Percentiles rank a stretch among this genome's conserved stretches.
Evolutionary conservation across 2,329 filamentous ascomycete species (phyloP).

Genomic region (Chrysoporthe cubensis): DNA sequence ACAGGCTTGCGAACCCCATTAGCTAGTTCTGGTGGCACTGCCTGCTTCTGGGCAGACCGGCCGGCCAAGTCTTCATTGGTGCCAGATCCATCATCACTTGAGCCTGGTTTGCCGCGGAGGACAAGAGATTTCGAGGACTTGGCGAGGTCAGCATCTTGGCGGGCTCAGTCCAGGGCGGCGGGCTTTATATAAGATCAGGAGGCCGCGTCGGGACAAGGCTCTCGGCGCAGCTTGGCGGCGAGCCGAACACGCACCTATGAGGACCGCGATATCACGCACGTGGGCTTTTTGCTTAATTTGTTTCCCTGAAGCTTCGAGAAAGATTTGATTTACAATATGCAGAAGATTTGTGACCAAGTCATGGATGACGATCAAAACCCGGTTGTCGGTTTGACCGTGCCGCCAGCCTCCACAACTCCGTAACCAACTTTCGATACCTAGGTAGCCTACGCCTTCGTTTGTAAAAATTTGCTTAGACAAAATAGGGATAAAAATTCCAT

Average conservation of each 20-base stretch:
- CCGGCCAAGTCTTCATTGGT: conserved; percentile 19
- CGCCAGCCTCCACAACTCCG: too few relatives aligned
- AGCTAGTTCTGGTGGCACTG: neutral
- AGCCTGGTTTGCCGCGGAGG: neutral
- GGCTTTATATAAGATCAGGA: conserved; percentile 18
- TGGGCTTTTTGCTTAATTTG: neutral
- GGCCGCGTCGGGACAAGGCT: conserved; percentile 13
- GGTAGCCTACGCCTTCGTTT: too few relatives aligned
- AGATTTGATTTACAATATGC: neutral
- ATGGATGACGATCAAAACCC: too few relatives aligned
- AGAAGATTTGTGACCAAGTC: too few relatives aligned
- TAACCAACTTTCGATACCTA: too few relatives aligned
- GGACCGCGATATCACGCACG: neutral
- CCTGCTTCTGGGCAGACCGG: conserved; percentile 7
- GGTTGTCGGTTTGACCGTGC: too few relatives aligned
- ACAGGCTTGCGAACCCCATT: neutral
- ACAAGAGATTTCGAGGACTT: conserved; percentile 14
- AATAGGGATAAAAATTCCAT: too few relatives aligned
- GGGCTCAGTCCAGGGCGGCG: neutral
- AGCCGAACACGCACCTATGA: conserved; percentile 18
- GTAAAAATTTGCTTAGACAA: too few relatives aligned
- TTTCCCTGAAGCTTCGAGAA: neutral
- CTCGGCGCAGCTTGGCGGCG: conserved; percentile 22
- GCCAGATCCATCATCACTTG: conserved; percentile 1
- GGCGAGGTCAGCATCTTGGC: conserved; percentile 16